These are phyloP conservation scores for Aspergillus carlsbadensis DNA, from an alignment of 495 filamentous ascomycete genomes.

Conservation along the genomic window DNA sequence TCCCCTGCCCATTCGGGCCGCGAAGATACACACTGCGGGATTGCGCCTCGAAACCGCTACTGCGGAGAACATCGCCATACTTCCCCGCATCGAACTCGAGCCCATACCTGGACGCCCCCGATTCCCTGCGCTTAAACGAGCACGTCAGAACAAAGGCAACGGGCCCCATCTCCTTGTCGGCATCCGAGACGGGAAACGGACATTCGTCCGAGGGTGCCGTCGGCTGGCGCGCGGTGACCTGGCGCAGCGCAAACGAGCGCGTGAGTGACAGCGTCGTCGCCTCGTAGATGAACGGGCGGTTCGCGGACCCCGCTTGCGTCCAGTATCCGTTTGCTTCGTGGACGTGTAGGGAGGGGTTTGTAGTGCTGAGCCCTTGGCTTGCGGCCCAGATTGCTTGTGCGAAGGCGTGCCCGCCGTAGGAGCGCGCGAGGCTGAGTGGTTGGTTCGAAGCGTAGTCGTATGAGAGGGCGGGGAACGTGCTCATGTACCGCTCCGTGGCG, in stretches of 20 bases:
- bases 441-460: background rate
- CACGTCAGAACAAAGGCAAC: constrained; percentile 2
- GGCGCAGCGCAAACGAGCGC: background rate
- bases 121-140: constrained; percentile 3
- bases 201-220: constrained; percentile 6
- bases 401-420: constrained; percentile 9
- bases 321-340: constrained; percentile 12
- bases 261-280: constrained; percentile 5
- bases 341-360: background rate
- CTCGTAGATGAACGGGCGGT: constrained; percentile 6
- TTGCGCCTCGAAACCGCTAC: background rate
- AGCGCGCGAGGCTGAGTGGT: background rate
- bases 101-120: background rate
- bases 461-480: constrained; percentile 1
- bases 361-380: background rate
- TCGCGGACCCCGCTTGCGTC: constrained; percentile 6
- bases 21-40: background rate
- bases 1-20: background rate
- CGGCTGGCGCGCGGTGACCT: constrained; percentile 8
- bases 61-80: constrained; percentile 1
- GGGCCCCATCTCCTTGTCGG: background rate
- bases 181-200: constrained; percentile 2
- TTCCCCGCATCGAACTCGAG: background rate
- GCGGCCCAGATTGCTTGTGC: constrained; percentile 9
- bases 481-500: background rate